A percentile compares a stretch with the other conserved stretches of the same genome.
Conservation (phyloP, 1,284 basidiomycete species). For the Laetiporus sulphureus region DNA sequence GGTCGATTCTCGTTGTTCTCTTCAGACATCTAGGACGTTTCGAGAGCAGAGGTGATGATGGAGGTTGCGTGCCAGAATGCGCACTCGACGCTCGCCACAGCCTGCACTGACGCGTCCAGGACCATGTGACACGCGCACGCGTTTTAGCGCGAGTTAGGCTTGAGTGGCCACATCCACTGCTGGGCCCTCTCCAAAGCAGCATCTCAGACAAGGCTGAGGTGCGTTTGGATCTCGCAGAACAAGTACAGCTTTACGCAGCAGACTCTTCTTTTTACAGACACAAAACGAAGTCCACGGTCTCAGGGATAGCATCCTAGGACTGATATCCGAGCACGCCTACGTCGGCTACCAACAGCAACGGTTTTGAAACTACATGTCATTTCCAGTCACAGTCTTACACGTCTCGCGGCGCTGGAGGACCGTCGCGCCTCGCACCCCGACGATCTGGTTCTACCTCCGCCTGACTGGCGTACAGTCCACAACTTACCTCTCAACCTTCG, state of each 20-base stretch:
- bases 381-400: background rate
- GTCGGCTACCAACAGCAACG: background rate
- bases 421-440: background rate
- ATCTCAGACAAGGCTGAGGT: too few species aligned
- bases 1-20: constrained; percentile 11
- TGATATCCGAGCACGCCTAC: background rate
- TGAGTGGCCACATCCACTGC: too few species aligned
- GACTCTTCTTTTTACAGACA: too few species aligned
- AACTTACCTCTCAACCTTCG: background rate
- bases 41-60: background rate
- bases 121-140: too few species aligned
- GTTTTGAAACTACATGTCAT: background rate
- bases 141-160: too few species aligned
- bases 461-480: background rate
- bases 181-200: too few species aligned
- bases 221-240: too few species aligned
- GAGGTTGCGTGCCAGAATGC: background rate
- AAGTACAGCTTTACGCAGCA: too few species aligned
- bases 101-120: too few species aligned
- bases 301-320: too few species aligned
- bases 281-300: too few species aligned
- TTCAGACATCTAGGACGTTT: constrained; percentile 12
- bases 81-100: background rate
- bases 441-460: background rate
- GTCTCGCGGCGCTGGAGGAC: background rate